A percentile compares a stretch with the other conserved stretches of the same genome.
These are phyloP conservation scores for Picochlorum sp. DNA, from an alignment of 139 green algal species.

Conservation along the genomic window DNA sequence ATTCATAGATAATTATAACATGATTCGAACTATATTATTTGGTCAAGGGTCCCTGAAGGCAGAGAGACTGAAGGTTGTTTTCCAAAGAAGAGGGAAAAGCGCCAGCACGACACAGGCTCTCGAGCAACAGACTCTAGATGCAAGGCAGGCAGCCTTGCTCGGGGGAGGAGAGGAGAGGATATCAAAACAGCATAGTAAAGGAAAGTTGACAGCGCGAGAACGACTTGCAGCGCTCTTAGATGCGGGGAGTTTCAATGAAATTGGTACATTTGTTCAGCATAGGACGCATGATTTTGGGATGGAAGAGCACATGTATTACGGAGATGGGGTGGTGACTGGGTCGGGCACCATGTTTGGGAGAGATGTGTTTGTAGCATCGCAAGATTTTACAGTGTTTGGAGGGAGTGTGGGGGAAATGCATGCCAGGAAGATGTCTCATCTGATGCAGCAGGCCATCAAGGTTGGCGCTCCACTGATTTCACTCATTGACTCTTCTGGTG, in stretches of 20 bases:
- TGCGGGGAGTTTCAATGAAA: constrained; percentile 39
- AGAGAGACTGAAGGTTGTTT: too few species aligned
- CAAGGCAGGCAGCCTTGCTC: background rate
- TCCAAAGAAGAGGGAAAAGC: too few species aligned
- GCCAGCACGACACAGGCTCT: background rate
- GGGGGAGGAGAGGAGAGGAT: constrained; percentile 27
- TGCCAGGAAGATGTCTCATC: constrained; percentile 48
- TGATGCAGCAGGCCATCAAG: constrained; percentile 32
- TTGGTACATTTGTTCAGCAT: constrained; percentile 52
- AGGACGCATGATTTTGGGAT: constrained; percentile 57
- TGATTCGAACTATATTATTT: too few species aligned
- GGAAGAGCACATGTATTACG: constrained; percentile 30
- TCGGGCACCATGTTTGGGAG: constrained; percentile 45
- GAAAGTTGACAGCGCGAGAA: constrained; percentile 59
- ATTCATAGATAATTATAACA: too few species aligned
- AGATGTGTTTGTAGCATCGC: constrained; percentile 40
- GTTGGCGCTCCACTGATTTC: constrained; percentile 44
- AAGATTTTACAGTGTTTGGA: constrained; percentile 65
- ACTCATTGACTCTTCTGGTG: constrained; percentile 58
- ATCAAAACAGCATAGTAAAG: constrained; percentile 32
- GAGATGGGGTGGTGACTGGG: constrained; percentile 50
- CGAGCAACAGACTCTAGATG: background rate
- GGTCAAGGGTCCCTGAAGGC: too few species aligned
- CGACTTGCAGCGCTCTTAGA: constrained; percentile 46
- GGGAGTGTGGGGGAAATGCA: constrained; percentile 51